Conservation (phyloP, 306 rosid genomes). For the Pueraria montana region DNA sequence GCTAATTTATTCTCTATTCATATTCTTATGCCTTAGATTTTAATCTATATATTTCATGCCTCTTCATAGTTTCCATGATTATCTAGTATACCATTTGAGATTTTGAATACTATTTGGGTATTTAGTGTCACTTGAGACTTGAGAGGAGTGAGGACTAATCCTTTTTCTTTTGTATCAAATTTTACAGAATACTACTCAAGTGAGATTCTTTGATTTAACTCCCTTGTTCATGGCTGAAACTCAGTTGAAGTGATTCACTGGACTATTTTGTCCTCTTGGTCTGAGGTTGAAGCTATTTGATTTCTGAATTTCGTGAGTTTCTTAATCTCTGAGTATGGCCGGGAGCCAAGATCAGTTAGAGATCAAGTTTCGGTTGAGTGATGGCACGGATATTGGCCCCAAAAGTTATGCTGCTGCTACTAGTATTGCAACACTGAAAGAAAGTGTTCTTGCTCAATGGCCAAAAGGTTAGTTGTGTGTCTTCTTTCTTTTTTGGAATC, state of each 20-base stretch:
- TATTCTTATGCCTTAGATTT: slow-evolving; percentile 8
- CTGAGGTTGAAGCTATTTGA: slow-evolving; percentile 40
- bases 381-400: slow-evolving; percentile 94
- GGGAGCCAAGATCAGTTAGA: slow-evolving; percentile 80
- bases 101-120: slow-evolving; percentile 6
- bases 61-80: slow-evolving; percentile 27
- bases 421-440: slow-evolving; percentile 78
- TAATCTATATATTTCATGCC: slow-evolving; percentile 12
- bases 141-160: slow-evolving; percentile 23
- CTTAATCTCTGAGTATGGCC: slow-evolving; percentile 63
- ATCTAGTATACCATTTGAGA: not conserved
- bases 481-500: not conserved
- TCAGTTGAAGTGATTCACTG: slow-evolving; percentile 44
- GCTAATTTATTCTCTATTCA: not conserved
- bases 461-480: slow-evolving; percentile 77
- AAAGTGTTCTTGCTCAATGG: slow-evolving; percentile 88
- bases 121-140: slow-evolving; percentile 28
- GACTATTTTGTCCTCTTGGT: slow-evolving; percentile 26
- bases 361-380: slow-evolving; percentile 86
- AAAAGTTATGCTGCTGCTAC: slow-evolving; percentile 79
- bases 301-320: slow-evolving; percentile 25
- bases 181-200: slow-evolving; percentile 41
- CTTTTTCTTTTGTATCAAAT: slow-evolving; percentile 9
- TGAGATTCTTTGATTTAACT: slow-evolving; percentile 35
- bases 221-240: slow-evolving; percentile 31